Conservation (phyloP, 2,329 filamentous ascomycete genomes). For the Cercospora sp. region DNA sequence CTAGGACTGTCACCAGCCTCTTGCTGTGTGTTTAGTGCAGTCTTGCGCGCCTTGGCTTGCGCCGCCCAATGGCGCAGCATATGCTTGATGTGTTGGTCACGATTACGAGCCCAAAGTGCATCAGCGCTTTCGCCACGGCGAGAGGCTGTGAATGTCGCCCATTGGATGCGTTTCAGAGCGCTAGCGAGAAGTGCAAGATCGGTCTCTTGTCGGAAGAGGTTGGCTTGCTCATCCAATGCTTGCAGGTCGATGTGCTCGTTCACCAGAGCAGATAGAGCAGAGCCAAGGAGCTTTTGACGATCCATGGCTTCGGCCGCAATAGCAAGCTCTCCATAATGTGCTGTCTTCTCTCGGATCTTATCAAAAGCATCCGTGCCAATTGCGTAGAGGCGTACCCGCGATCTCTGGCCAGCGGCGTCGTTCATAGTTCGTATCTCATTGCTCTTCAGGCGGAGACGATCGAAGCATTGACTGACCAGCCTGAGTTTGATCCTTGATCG, state of each 20-base stretch:
- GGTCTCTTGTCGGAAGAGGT: slow-evolving; percentile 49
- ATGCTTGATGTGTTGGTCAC: slow-evolving; percentile 56
- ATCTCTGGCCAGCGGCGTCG: slow-evolving; percentile 42
- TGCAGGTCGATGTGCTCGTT: slow-evolving; percentile 30
- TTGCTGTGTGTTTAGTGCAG: slow-evolving; percentile 13
- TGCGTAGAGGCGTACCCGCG: slow-evolving; percentile 40
- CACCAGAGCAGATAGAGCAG: slow-evolving; percentile 40
- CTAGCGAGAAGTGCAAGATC: slow-evolving; percentile 50
- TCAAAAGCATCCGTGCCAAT: slow-evolving; percentile 39
- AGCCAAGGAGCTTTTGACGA: slow-evolving; percentile 36
- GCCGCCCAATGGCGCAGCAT: slow-evolving; percentile 59
- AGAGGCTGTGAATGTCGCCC: slow-evolving; percentile 58
- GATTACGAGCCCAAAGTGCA: slow-evolving; percentile 55
- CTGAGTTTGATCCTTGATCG: slow-evolving; percentile 57
- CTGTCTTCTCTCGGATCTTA: slow-evolving; percentile 40
- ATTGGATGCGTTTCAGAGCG: slow-evolving; percentile 58
- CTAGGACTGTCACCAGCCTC: slow-evolving; percentile 30
- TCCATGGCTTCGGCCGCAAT: slow-evolving; percentile 39
- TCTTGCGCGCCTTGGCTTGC: slow-evolving; percentile 41
- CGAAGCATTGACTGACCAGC: slow-evolving; percentile 49
- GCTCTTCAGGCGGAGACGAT: slow-evolving; percentile 42
- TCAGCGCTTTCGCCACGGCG: slow-evolving; percentile 55
- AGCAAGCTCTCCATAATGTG: slow-evolving; percentile 27
- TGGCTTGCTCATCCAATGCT: slow-evolving; percentile 46
- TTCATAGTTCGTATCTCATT: slow-evolving; percentile 41